Evolutionary conservation across 192 early-diverging fungal genomes (phyloP), one percentile per base, ranked within the genome.

Genomic region (Backusella tuberculispora): DNA sequence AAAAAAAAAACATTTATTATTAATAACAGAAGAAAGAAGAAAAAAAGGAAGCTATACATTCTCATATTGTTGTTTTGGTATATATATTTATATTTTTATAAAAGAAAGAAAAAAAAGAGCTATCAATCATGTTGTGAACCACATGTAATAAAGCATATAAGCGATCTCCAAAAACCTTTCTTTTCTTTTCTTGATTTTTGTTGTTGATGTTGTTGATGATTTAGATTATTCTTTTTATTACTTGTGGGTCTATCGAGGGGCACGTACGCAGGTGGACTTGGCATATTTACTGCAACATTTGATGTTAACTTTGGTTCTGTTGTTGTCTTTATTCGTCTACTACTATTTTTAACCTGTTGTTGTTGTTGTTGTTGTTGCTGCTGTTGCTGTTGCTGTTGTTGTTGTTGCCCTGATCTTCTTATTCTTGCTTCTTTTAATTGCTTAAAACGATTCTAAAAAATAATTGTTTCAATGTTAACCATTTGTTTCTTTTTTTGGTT

Each of bases 91-190:
- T n/a, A n/a, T n/a, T n/a, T n/a, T n/a, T n/a, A n/a, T n/a, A n/a
- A n/a, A n/a, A n/a, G n/a, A n/a, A n/a, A n/a, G n/a, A n/a, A n/a
- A n/a, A n/a, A n/a, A n/a, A n/a, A n/a, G n/a, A n/a, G n/a, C n/a
- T n/a, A n/a, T n/a, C n/a, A 63, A 10, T 63, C 60, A 29, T 63
- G 60, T 5, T 63, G 60, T 9, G 7, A 6, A 63, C 60, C 34
- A 69, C 67, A 69, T 29, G 67, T 43, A 26, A 69, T 46, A 69
- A 69, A 69, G 21, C 43, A 24, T 45, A 69, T 21, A 19, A 69
- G 1, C 3, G 13, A 29, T 46, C 40, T 69, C 67, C 67, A 69
- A 34, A 69, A 46, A 4, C 67, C 43, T 14, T 46, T 41, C 40
- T 69, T 41, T 6, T 65, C 63, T 38, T 65, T 65, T 26, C 40